These are phyloP conservation scores for Prunus padus DNA, from an alignment of 306 rosid species.

Conservation along the genomic window DNA sequence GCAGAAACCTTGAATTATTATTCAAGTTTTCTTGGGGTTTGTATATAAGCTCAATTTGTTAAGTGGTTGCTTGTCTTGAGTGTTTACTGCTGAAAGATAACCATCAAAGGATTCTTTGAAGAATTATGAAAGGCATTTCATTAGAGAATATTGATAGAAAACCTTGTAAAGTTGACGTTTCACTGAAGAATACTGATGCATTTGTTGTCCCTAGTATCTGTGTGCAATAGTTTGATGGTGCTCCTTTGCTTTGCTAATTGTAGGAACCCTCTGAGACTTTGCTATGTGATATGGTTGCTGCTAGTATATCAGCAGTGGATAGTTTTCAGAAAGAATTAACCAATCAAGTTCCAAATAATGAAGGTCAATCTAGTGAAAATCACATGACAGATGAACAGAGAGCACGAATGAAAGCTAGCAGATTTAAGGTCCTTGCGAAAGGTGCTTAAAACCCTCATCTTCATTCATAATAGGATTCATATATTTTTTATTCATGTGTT, in stretches of 20 bases:
- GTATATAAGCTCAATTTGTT: neutral
- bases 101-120: constrained; percentile 2
- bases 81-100: neutral
- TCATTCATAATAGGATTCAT: neutral
- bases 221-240: neutral
- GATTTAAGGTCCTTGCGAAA: constrained; percentile 59
- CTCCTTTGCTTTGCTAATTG: constrained; percentile 18
- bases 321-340: constrained; percentile 18
- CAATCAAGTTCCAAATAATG: constrained; percentile 36
- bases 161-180: neutral
- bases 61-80: neutral
- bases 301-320: neutral
- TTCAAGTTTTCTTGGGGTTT: constrained; percentile 3
- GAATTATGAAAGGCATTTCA: neutral
- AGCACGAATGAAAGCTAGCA: constrained; percentile 80
- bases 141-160: neutral
- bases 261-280: constrained; percentile 51
- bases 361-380: constrained; percentile 26
- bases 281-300: constrained; percentile 15
- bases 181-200: neutral
- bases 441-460: too few species aligned
- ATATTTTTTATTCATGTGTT: neutral
- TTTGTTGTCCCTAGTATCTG: neutral
- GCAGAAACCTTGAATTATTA: constrained; percentile 37
- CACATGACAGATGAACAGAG: constrained; percentile 71